A percentile compares a stretch with the other conserved stretches of the same genome.
phyloP scores from a whole-genome alignment of 1,284 basidiomycete genomes.

The Entoloma clypeatum region DNA sequence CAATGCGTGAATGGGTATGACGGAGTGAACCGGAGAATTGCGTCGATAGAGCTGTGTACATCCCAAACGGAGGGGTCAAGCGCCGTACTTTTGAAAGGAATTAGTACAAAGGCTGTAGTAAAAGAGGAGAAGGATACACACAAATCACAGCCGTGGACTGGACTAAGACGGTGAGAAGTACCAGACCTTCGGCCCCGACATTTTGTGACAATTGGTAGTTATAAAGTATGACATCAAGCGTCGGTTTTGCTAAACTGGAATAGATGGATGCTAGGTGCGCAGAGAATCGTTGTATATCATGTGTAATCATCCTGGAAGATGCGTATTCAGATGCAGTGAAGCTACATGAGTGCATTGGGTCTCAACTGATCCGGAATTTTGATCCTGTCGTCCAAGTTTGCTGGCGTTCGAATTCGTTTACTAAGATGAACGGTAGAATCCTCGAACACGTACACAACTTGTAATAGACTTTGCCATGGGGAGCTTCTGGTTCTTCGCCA shows the following conservation, averaged over 20 bases:
- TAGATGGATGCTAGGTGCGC: conserved; percentile 92
- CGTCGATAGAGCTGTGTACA: conserved; percentile 81
- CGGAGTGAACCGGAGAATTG: conserved; percentile 87
- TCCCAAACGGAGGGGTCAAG: conserved; percentile 91
- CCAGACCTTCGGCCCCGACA: conserved; percentile 91
- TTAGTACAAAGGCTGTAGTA: neutral
- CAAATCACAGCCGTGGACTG: conserved; percentile 77
- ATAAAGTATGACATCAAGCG: conserved; percentile 91
- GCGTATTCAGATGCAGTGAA: conserved; percentile 8
- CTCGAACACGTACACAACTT: conserved; percentile 65
- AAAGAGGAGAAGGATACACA: conserved; percentile 38
- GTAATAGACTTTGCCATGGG: conserved; percentile 81
- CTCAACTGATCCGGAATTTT: conserved; percentile 92
- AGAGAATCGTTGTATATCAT: conserved; percentile 94
- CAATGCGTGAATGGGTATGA: conserved; percentile 90
- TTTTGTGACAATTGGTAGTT: conserved; percentile 95
- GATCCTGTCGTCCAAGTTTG: conserved; percentile 90
- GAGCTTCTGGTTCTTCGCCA: conserved; percentile 61
- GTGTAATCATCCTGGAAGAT: conserved; percentile 77
- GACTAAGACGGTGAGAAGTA: conserved; percentile 82
- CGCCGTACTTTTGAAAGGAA: conserved; percentile 57
- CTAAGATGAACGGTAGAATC: neutral
- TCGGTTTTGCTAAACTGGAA: conserved; percentile 89
- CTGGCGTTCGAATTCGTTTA: conserved; percentile 33
- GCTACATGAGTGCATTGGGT: neutral